A percentile compares a stretch with the other conserved stretches of the same genome.
phyloP scores from a whole-genome alignment of 73 alveolate species.

The Halteria grandinella region DNA sequence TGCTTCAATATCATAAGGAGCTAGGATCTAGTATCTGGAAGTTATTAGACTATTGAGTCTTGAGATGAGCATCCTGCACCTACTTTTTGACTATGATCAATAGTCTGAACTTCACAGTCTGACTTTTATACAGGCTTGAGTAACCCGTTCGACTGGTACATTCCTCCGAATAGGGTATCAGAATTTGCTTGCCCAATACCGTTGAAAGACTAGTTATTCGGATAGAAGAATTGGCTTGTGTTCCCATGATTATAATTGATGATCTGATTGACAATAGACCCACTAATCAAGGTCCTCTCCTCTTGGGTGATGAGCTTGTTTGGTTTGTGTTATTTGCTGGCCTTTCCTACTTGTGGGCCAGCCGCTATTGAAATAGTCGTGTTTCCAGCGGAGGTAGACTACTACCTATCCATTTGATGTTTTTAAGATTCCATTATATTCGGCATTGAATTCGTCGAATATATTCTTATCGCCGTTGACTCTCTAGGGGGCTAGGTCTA shows the following conservation, averaged over 20 bases:
- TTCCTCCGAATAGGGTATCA: not conserved
- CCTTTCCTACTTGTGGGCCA: not conserved
- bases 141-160: not conserved
- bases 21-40: not conserved
- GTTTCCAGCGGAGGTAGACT: no score
- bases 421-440: no score
- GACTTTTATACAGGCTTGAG: not conserved
- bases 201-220: not conserved
- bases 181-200: not conserved
- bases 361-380: not conserved
- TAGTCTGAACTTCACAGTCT: conserved; percentile 7
- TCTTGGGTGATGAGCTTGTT: conserved; percentile 1
- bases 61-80: not conserved
- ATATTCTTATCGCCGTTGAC: no score
- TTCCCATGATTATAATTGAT: conserved; percentile 1
- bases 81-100: not conserved
- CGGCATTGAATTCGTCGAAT: no score
- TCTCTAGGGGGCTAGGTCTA: no score
- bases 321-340: not conserved
- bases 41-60: no score
- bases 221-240: conserved; percentile 11
- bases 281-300: conserved; percentile 23
- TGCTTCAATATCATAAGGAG: not conserved
- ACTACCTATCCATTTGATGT: no score
- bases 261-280: conserved; percentile 16